These are phyloP conservation scores for Fennellomyces sp. DNA, from an alignment of 371 early-diverging fungal genomes.

Conservation along the genomic window DNA sequence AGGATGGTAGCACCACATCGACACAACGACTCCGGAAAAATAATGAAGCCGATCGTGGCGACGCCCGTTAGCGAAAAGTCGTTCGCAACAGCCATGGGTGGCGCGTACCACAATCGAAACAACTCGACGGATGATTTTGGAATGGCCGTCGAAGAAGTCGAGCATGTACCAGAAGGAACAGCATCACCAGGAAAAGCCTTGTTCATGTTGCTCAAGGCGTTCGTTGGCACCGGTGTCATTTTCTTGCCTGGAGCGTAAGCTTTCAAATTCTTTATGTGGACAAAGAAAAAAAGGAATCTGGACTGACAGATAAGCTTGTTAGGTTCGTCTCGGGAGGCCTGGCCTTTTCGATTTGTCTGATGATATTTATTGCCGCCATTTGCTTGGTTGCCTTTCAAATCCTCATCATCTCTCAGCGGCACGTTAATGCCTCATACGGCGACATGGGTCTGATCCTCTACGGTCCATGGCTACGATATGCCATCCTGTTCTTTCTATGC, in stretches of 20 bases:
- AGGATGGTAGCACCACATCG: neutral
- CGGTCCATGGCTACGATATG: constrained; percentile 63
- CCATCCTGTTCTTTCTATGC: constrained; percentile 71
- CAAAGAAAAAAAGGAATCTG: neutral
- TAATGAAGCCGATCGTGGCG: neutral
- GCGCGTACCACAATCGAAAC: neutral
- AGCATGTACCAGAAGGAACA: constrained; percentile 35
- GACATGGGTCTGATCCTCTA: constrained; percentile 75
- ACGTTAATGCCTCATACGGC: constrained; percentile 75
- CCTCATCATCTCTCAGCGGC: constrained; percentile 33
- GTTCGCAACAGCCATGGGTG: neutral
- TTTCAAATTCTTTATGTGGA: too few relatives aligned
- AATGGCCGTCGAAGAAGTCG: neutral
- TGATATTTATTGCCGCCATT: constrained; percentile 33
- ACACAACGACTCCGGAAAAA: constrained; percentile 7
- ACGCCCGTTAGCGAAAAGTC: neutral
- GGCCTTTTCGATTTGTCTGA: constrained; percentile 34
- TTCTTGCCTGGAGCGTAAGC: constrained; percentile 40
- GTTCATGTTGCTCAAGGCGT: constrained; percentile 78
- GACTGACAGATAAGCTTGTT: neutral
- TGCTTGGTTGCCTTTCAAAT: constrained; percentile 38
- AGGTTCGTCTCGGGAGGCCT: constrained; percentile 52
- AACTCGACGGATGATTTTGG: neutral
- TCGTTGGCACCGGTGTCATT: constrained; percentile 75
- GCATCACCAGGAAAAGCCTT: constrained; percentile 68